phyloP scores from a whole-genome alignment of 805 yeast species.

The Metschnikowia hibisci region DNA sequence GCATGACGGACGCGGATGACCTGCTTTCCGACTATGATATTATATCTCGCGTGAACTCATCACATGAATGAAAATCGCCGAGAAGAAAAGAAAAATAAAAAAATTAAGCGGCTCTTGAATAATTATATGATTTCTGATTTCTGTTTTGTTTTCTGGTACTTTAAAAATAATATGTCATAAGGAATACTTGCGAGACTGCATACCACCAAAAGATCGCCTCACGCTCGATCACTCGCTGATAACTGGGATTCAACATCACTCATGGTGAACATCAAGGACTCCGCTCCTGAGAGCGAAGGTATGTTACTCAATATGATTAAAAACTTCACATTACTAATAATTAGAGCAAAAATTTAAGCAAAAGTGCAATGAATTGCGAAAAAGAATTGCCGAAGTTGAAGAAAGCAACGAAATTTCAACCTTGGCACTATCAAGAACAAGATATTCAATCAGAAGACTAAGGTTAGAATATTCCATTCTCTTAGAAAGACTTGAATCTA shows the following conservation, averaged over 20 bases:
- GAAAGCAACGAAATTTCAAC: constrained; percentile 73
- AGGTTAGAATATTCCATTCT: constrained; percentile 80
- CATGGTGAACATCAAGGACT: constrained; percentile 17
- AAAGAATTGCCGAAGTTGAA: constrained; percentile 67
- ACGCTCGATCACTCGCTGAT: background rate
- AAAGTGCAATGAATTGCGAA: constrained; percentile 69
- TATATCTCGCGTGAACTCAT: constrained; percentile 23
- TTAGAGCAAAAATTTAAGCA: constrained; percentile 46
- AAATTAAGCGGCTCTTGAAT: background rate
- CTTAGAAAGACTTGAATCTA: constrained; percentile 67
- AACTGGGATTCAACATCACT: background rate
- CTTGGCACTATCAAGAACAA: constrained; percentile 72
- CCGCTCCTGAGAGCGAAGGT: constrained; percentile 41
- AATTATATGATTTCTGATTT: background rate
- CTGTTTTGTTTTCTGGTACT: background rate
- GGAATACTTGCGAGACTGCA: background rate
- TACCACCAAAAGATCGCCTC: background rate
- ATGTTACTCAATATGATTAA: too few species aligned
- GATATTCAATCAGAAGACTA: constrained; percentile 68
- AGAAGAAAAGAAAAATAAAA: background rate
- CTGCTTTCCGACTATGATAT: constrained; percentile 37
- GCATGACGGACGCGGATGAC: constrained; percentile 26
- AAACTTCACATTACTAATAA: constrained; percentile 7
- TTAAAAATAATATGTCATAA: background rate
- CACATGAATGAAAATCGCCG: background rate